Evolutionary conservation across 208 protist species (phyloP).

Genomic region (Wallacemonas collosoma): DNA sequence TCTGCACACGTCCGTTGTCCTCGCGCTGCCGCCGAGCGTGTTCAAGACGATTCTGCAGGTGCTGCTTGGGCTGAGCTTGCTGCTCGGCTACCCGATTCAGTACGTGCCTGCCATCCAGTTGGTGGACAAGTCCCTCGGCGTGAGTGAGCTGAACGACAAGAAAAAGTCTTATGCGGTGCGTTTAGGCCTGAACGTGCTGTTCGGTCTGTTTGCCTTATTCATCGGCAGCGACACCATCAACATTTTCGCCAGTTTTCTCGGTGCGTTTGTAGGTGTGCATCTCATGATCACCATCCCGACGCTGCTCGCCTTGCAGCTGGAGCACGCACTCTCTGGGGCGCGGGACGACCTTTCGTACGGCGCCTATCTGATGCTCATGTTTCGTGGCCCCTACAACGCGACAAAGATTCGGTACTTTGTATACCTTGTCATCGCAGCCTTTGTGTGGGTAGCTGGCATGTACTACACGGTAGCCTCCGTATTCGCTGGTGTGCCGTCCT

Average conservation of each 20-base stretch:
- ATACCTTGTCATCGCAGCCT: slow-evolving; percentile 53
- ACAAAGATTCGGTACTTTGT: slow-evolving; percentile 38
- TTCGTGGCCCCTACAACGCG: slow-evolving; percentile 40
- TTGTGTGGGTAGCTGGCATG: slow-evolving; percentile 57
- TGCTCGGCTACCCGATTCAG: slow-evolving; percentile 81
- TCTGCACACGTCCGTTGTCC: slow-evolving; percentile 69
- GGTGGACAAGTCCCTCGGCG: slow-evolving; percentile 57
- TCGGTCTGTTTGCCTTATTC: slow-evolving; percentile 49
- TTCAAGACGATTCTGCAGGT: slow-evolving; percentile 54
- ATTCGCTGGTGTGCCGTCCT: slow-evolving; percentile 13
- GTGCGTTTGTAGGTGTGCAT: slow-evolving; percentile 75
- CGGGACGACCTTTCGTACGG: slow-evolving; percentile 33
- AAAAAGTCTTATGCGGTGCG: slow-evolving; percentile 47
- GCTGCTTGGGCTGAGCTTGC: slow-evolving; percentile 63
- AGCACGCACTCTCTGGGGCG: slow-evolving; percentile 38
- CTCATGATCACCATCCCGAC: slow-evolving; percentile 80
- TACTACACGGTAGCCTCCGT: slow-evolving; percentile 45
- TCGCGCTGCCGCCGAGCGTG: slow-evolving; percentile 49
- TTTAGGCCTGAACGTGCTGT: slow-evolving; percentile 48
- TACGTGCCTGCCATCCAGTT: slow-evolving; percentile 86
- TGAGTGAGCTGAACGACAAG: slow-evolving; percentile 30
- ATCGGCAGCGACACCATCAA: slow-evolving; percentile 78
- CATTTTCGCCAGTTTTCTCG: slow-evolving; percentile 80
- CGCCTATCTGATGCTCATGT: slow-evolving; percentile 45
- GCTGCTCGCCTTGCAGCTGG: slow-evolving; percentile 54